Base-by-base conservation (phyloP, 2,329 filamentous ascomycete genomes). In the Penicillium freii region DNA sequence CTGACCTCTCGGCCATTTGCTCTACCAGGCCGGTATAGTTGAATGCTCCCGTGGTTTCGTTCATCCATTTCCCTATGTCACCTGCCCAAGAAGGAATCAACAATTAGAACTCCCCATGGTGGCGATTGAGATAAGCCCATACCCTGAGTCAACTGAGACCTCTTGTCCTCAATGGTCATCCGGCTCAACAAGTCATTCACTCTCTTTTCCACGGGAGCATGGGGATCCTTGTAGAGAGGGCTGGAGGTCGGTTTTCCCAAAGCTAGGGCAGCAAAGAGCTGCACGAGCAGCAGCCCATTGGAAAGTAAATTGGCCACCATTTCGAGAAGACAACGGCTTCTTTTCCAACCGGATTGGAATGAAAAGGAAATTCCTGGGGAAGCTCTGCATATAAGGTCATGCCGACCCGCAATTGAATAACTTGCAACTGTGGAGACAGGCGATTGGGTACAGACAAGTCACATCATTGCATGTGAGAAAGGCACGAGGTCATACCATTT, bases 141-240 rank as follows among this genome's bases (percentile, higher is more conserved):
- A 73, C 71, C 85, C 69, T 88, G 86, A 29, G 87, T 79, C 63
- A 88, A 77, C 70, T 91, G 89, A 1, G 86, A 81, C 44, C 84
- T 82, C 75, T 92, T 92, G 58, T 92, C 89, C 66, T 88, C 80
- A 54, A 90, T 82, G 0, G 86, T 90, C 89, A 92, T 92, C 25
- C 86, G 83, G 13, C 82, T 82, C 51, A 92, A 74, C 5, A 92
- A 80, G 69, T 91, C 88, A 10, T 82, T 71, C 11, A 91, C 82
- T 58, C 89, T 81, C 49, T 82, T 82, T 51, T 89, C 84, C 15
- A 90, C 77, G 8, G 84, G 75, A 6, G 85, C 83, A 55, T 78
- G 78, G 5, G 86, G 76, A 68, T 90, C 78, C 69, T 87, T 89
- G 80, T 89, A 90, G 1, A 67, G 55, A 0, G 71, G 71, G 4